Base-by-base conservation (phyloP, 305 asterid species). In the Plantago rigida region DNA sequence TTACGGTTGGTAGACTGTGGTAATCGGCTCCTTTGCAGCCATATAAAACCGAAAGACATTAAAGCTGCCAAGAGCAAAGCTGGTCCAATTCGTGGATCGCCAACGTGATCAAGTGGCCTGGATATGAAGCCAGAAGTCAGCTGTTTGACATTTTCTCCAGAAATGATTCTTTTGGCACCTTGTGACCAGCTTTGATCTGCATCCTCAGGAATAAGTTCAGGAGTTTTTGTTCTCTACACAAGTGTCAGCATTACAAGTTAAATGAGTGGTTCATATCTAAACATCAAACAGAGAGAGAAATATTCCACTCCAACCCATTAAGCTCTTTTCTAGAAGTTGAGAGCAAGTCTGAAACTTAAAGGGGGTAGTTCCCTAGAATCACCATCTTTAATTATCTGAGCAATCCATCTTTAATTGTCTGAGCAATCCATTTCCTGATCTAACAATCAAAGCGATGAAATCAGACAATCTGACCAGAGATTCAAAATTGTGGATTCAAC, bases 71-170 rank as follows among this genome's bases (percentile, higher is more conserved):
- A 75, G 57, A 93, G 95, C 79, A 93, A 69, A 49, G 76, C 60
- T 31, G 99, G 99, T 10, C 99, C 99, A 42, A 93, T 79, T 66
- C 95, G 82, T 9, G 97, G 99, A 75, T 93, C 99, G 17, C 77
- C 74, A 1, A 82, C 73, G 73, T 74, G 62, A 77, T 84, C 82
- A 19, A 67, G 67, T 47, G 77, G 29, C 68, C 63, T 65, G 50
- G 74, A 58, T 50, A 73, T 13, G 56, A 84, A 58, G 69, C 62
- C 69, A 22, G 58, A 73, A 65, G 75, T 72, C 73, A 70, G 46
- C 45, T 73, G 78, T 64, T 72, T 83, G 73, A 84, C 45, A 73
- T 51, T 80, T 64, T 67, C 71, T 69, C 86, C 77, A 0, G 95
- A 47, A 55, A 76, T 34, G 50, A 84, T 41, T 60, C 63, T 83